Percentiles rank a stretch among this genome's conserved stretches.
These are phyloP conservation scores for Tylopilus orsonianus DNA, from an alignment of 1,284 basidiomycete genomes.

Conservation along the genomic window DNA sequence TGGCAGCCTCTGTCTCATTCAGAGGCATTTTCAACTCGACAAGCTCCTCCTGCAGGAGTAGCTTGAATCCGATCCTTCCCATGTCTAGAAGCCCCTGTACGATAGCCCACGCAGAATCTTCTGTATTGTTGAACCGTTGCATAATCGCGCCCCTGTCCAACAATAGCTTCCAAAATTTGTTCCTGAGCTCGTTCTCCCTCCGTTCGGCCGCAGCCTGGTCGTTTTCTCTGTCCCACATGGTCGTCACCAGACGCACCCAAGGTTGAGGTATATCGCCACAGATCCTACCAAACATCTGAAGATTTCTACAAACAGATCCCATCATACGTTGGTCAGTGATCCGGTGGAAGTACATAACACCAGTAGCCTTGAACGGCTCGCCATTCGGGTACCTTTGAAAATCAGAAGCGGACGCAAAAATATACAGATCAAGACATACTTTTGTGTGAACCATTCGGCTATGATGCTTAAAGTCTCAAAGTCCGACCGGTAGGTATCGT, in stretches of 20 bases:
- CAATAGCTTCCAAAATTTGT: conserved; percentile 28
- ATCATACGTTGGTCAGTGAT: conserved; percentile 48
- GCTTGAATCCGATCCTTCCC: background rate
- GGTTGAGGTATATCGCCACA: conserved; percentile 12
- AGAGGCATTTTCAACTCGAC: too few relatives aligned
- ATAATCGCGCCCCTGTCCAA: conserved; percentile 34
- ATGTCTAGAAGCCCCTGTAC: background rate
- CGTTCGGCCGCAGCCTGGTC: conserved; percentile 1
- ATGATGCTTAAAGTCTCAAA: conserved; percentile 24
- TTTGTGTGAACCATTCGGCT: conserved; percentile 27
- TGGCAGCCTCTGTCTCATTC: background rate
- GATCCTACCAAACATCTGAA: conserved; percentile 42
- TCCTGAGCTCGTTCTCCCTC: conserved; percentile 26
- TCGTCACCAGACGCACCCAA: conserved; percentile 44
- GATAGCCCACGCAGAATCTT: background rate
- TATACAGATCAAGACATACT: conserved; percentile 7
- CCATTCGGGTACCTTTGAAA: conserved; percentile 14
- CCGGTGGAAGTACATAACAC: conserved; percentile 50
- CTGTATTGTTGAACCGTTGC: conserved; percentile 12
- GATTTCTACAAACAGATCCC: conserved; percentile 44
- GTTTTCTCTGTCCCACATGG: conserved; percentile 28
- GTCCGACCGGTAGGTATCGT: conserved; percentile 27
- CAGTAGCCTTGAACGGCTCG: conserved; percentile 29
- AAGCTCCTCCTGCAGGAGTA: conserved; percentile 27
- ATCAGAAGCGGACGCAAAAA: background rate